A percentile compares a stretch with the other conserved stretches of the same genome.
phyloP scores from a whole-genome alignment of 768 basidiomycete species.

The Leccinellum albellum region DNA sequence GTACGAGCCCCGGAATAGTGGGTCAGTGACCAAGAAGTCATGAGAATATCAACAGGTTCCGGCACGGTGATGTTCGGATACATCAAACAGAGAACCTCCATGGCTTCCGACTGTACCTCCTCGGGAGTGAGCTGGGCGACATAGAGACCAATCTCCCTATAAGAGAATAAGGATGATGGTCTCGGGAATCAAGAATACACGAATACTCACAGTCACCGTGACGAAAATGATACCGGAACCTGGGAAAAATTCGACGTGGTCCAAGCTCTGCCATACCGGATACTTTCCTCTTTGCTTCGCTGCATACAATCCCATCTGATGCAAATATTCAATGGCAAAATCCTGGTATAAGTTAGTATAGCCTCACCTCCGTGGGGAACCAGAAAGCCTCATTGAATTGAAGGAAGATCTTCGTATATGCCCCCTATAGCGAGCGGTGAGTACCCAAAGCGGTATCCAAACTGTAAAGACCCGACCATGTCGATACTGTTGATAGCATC shows the following conservation, averaged over 20 bases:
- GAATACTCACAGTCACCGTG: conserved; percentile 24
- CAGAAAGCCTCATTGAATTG: conserved; percentile 62
- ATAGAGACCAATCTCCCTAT: conserved; percentile 60
- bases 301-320: conserved; percentile 48
- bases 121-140: conserved; percentile 49
- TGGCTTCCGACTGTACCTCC: conserved; percentile 49
- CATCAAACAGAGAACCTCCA: conserved; percentile 55
- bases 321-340: not conserved
- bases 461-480: conserved; percentile 42
- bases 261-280: conserved; percentile 66
- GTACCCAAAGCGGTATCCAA: not conserved
- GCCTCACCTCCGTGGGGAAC: conserved; percentile 42
- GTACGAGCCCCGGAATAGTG: conserved; percentile 45
- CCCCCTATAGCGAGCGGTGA: conserved; percentile 29
- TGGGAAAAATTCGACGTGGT: conserved; percentile 54
- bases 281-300: conserved; percentile 56
- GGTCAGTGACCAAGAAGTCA: conserved; percentile 53
- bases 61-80: conserved; percentile 51
- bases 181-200: not conserved
- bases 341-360: not conserved
- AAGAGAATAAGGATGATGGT: not conserved
- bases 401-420: conserved; percentile 67
- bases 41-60: conserved; percentile 52
- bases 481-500: conserved; percentile 61
- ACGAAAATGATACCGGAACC: conserved; percentile 48